Evolutionary conservation across 140 eudicot genomes (phyloP).

Genomic region (Cichorium intybus): DNA sequence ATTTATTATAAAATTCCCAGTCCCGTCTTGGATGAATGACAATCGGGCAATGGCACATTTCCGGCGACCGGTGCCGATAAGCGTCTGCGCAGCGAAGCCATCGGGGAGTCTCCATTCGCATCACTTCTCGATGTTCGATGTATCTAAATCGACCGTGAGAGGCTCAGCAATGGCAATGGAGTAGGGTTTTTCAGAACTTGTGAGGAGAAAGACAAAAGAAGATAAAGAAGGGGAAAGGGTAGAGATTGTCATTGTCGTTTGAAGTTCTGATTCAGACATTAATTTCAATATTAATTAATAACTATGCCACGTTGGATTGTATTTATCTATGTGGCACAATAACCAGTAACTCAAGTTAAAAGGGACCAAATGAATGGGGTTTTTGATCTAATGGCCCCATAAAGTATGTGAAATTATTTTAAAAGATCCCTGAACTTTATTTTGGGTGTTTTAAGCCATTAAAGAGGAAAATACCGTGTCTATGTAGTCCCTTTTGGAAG

Average conservation of each 20-base stretch:
- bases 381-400: too few relatives aligned
- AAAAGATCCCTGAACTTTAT: too few relatives aligned
- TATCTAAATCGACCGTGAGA: slow-evolving; percentile 29
- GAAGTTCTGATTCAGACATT: too few relatives aligned
- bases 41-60: slow-evolving; percentile 81
- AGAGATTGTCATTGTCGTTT: slow-evolving; percentile 56
- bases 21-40: slow-evolving; percentile 85
- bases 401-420: too few relatives aligned
- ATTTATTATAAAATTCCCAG: slow-evolving; percentile 70
- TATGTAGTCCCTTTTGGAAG: too few relatives aligned
- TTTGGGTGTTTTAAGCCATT: too few relatives aligned
- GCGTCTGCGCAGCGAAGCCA: slow-evolving; percentile 82
- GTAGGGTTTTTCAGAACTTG: slow-evolving; percentile 50
- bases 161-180: slow-evolving; percentile 26
- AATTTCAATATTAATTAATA: too few relatives aligned
- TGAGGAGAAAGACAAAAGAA: slow-evolving; percentile 74
- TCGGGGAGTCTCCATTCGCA: slow-evolving; percentile 81
- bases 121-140: slow-evolving; percentile 36
- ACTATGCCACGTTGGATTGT: too few relatives aligned
- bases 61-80: slow-evolving; percentile 80
- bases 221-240: slow-evolving; percentile 75
- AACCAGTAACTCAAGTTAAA: too few relatives aligned
- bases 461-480: too few relatives aligned
- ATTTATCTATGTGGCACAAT: too few relatives aligned
- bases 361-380: too few relatives aligned